Base-by-base conservation (phyloP, 2,329 filamentous ascomycete species). In the Atkinsonella texensis region DNA sequence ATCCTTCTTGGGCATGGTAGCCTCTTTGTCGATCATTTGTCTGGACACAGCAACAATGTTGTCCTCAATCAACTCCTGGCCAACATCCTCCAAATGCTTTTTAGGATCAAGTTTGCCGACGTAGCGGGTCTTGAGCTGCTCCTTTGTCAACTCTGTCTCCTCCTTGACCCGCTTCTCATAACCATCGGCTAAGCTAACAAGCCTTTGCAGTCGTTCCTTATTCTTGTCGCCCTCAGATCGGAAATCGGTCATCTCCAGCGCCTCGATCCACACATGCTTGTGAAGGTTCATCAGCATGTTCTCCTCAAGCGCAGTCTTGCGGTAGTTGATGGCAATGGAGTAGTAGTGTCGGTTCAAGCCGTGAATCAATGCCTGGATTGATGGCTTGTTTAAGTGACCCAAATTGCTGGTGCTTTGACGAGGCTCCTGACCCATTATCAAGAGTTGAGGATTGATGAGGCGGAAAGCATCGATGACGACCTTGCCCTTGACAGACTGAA, bases 281-380 rank as follows among this genome's bases (percentile, higher is more conserved):
- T 98, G 93, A 58, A 98, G 75, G 68, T 98, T 98, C 94, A 98
- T 98, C 63, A 98, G 72, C 93, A 98, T 98, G 71, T 95, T 97
- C 76, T 98, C 94, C 69, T 98, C 93, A 48, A 98, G 76, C 1
- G 89, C 91, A 0, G 91, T 95, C 76, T 98, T 98, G 65, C 91
- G 80, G 72, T 98, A 98, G 72, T 96, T 90, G 74, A 98, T 97
- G 54, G 82, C 91, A 65, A 98, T 98, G 62, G 89, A 95, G 78
- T 98, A 98, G 78, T 98, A 98, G 75, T 98, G 93, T 63, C 93
- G 80, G 75, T 98, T 98, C 44, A 98, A 79, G 53, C 93, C 93
- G 70, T 98, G 93, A 58, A 98, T 98, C 53, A 98, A 84, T 38
- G 94, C 91, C 74, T 98, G 94, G 58, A 98, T 98, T n/a, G 90